Base-by-base conservation (phyloP, 208 protist genomes). In the Acanthamoeba castellanii region DNA sequence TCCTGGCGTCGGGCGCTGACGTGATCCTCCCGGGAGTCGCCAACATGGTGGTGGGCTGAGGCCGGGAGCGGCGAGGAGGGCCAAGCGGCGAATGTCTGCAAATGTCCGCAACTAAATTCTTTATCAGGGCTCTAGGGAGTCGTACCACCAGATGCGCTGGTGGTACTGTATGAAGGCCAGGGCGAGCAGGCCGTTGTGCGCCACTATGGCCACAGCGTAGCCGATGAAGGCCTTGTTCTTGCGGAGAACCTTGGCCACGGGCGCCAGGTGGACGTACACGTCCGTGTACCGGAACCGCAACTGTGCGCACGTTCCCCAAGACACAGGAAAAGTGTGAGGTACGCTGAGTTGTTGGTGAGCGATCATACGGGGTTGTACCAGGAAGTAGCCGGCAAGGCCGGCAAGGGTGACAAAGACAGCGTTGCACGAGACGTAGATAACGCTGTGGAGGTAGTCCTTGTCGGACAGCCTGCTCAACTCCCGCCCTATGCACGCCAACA, bases 141-240 rank as follows among this genome's bases (percentile, higher is more conserved):
- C 70, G 89, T 93, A 94, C 74, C 89, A 95, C 94, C 94, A 95
- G 42, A 95, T 95, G 37, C 94, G 78, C 42, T 87, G 85, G 64
- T 92, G 94, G 55, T 84, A 84, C 94, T 92, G 84, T 0, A 95
- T 74, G n/a, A 95, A 85, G 32, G 47, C 59, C n/a, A 92, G 32
- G 25, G 87, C 84, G 20, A 95, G 34, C 6, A 95, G 70, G 5
- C 57, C 64, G 50, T 95, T 95, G 37, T 91, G 64, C 13, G 70
- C 34, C 27, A 95, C 57, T 34, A 95, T 91, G 68, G 94, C 94
- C 6, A 93, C 27, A 6, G 76, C 70, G 45, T 68, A 74, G 5
- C 82, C 57, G 34, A 93, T 72, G 84, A 61, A 85, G 68, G 66
- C 37, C 25, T 34, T 34, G 68, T 93, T 93, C 57, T 61, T 93